Evolutionary conservation across 768 basidiomycete species (phyloP).

Genomic region (Agaricus blazei): DNA sequence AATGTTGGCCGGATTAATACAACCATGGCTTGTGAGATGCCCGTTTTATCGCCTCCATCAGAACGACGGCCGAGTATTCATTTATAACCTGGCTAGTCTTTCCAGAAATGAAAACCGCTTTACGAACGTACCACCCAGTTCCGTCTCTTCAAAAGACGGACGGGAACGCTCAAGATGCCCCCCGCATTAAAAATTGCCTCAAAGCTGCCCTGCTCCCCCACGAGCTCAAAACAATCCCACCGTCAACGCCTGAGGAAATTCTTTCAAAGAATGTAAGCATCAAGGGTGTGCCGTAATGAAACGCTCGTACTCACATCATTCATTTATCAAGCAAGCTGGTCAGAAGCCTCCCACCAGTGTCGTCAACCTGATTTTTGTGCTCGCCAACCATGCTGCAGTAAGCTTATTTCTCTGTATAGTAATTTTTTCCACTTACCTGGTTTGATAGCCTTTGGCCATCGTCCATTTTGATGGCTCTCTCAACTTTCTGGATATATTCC

Average conservation of each 20-base stretch:
- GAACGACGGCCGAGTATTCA: constrained; percentile 17
- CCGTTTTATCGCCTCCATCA: constrained; percentile 14
- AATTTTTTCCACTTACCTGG: not conserved
- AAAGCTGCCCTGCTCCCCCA: constrained; percentile 74
- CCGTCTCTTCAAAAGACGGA: constrained; percentile 85
- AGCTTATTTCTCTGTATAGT: constrained; percentile 13
- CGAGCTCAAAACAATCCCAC: constrained; percentile 60
- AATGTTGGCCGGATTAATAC: constrained; percentile 93
- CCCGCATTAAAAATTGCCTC: constrained; percentile 86
- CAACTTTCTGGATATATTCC: constrained; percentile 82
- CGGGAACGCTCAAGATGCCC: constrained; percentile 86
- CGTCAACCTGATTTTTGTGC: constrained; percentile 80
- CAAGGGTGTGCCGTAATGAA: constrained; percentile 1
- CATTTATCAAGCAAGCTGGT: constrained; percentile 42
- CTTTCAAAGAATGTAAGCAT: constrained; percentile 56
- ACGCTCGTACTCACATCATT: constrained; percentile 12
- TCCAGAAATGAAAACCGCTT: constrained; percentile 89
- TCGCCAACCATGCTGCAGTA: constrained; percentile 75
- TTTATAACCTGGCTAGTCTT: constrained; percentile 53
- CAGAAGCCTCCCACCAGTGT: constrained; percentile 78
- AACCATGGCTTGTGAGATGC: constrained; percentile 74
- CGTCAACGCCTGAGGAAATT: constrained; percentile 73
- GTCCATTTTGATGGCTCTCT: constrained; percentile 71
- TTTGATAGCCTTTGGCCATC: constrained; percentile 47
- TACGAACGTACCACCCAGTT: constrained; percentile 88